These are phyloP conservation scores for Corrigiola litoralis DNA, from an alignment of 179 eudicot genomes.

Conservation along the genomic window DNA sequence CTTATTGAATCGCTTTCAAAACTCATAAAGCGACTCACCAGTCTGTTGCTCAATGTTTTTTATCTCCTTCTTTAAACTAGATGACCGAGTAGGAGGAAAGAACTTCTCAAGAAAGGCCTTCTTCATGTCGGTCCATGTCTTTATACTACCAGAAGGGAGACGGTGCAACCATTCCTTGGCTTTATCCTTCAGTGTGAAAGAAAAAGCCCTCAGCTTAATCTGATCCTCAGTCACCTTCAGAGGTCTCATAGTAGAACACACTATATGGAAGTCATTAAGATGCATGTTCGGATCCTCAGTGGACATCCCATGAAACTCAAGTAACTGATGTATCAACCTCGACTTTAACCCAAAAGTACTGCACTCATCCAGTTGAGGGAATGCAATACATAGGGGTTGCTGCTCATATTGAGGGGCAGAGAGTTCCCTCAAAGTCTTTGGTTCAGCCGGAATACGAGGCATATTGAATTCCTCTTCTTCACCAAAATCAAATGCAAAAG, in stretches of 20 bases:
- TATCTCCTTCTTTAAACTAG: slow-evolving; percentile 4
- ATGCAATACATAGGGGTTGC: too few species aligned
- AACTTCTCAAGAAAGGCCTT: neutral
- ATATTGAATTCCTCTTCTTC: too few species aligned
- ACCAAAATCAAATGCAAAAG: neutral
- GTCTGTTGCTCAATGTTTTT: neutral
- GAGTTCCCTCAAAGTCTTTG: neutral
- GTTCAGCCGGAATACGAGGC: too few species aligned
- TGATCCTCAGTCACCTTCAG: neutral
- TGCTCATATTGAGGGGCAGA: neutral
- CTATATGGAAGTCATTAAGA: neutral
- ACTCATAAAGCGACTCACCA: neutral
- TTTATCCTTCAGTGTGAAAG: neutral
- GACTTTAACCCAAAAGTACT: too few species aligned
- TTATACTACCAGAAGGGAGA: neutral
- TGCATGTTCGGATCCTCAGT: neutral
- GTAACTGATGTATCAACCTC: too few species aligned
- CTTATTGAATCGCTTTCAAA: neutral
- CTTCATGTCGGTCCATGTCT: neutral
- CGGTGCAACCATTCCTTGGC: slow-evolving; percentile 6
- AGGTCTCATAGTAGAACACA: neutral
- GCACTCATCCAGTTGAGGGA: too few species aligned
- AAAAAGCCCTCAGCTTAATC: neutral
- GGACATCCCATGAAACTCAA: too few species aligned
- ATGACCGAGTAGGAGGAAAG: neutral